phyloP scores from a whole-genome alignment of 1,284 basidiomycete species.

The Heliocybe sulcata region DNA sequence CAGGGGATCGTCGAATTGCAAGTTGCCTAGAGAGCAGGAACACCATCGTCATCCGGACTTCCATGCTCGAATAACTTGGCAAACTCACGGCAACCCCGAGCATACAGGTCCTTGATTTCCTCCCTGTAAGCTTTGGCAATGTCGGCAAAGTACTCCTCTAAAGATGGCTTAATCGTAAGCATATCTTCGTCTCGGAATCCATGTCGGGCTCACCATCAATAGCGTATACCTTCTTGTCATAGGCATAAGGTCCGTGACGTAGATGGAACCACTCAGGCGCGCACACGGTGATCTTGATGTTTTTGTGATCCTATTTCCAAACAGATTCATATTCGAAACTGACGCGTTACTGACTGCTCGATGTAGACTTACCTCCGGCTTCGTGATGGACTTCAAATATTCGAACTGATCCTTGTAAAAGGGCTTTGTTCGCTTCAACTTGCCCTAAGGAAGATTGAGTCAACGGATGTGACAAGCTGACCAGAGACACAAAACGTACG shows the following conservation, averaged over 20 bases:
- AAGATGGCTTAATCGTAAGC: no score
- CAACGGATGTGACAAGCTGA: neutral
- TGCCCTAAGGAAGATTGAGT: constrained; percentile 31
- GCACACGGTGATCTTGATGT: constrained; percentile 72
- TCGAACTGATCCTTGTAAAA: constrained; percentile 62
- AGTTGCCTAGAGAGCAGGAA: constrained; percentile 32
- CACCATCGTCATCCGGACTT: neutral
- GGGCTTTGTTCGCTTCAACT: constrained; percentile 53
- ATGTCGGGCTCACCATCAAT: constrained; percentile 38
- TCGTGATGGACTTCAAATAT: constrained; percentile 45
- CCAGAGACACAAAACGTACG: constrained; percentile 20
- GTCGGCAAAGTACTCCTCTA: constrained; percentile 69
- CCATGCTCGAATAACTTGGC: constrained; percentile 1
- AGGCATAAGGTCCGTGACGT: constrained; percentile 58
- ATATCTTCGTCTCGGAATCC: constrained; percentile 2
- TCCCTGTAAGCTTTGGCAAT: constrained; percentile 62
- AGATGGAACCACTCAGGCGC: constrained; percentile 76
- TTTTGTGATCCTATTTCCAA: constrained; percentile 42
- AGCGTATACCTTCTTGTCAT: constrained; percentile 51
- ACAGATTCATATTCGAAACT: neutral
- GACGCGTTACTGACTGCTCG: constrained; percentile 3
- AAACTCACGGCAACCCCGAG: constrained; percentile 59
- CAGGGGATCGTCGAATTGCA: constrained; percentile 73
- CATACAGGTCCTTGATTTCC: constrained; percentile 69
- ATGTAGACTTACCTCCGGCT: constrained; percentile 34